Evolutionary conservation across 345 rosid species (phyloP), one percentile per base, ranked within the genome.

Genomic region (Salix udensis): DNA sequence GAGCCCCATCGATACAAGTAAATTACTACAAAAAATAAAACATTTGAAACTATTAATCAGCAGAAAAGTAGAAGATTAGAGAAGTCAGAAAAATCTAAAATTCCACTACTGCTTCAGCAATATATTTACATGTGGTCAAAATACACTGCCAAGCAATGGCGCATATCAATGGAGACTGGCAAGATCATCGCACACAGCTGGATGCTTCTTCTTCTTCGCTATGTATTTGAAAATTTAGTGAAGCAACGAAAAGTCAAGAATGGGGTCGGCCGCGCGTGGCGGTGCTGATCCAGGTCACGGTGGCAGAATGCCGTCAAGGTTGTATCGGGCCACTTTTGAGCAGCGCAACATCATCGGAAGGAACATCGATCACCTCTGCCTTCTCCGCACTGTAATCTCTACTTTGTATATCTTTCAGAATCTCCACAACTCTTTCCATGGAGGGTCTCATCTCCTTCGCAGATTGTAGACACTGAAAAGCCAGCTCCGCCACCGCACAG

Each of bases 401-500:
- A 6, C 40, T 82, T 31, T 78, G 80, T 85, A 93, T 87, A 9
- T 68, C 79, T 80, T 79, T 77, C 30, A 95, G 78, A 18, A 86
- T 78, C 75, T 85, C 85, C 6, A 82, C 76, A 48, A 89, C 95
- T 44, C 86, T 82, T 1, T 71, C 81, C 97, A 93, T 95, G 1
- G 82, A 76, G 0, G 98, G 98, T 72, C 98, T 88, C 86, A 84
- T 46, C 34, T 93, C 96, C 72, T 90, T 93, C 48, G 79, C 88
- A 14, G 76, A 12, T 68, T 93, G 97, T 78, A 95, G 85, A 75
- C 98, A 95, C 21, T 70, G 94, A 83, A 93, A 93, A 46, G 96
- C 97, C 64, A 95, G 78, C 85, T 91, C 97, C 26, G 97, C 97
- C 10, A 93, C 97, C 0, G 89, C 88, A 36, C 72, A 84, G 50